Percentiles rank a stretch among this genome's conserved stretches.
Evolutionary conservation across 176 grass and related monocot species (phyloP).

Genomic region (Tillandsia fasciculata): DNA sequence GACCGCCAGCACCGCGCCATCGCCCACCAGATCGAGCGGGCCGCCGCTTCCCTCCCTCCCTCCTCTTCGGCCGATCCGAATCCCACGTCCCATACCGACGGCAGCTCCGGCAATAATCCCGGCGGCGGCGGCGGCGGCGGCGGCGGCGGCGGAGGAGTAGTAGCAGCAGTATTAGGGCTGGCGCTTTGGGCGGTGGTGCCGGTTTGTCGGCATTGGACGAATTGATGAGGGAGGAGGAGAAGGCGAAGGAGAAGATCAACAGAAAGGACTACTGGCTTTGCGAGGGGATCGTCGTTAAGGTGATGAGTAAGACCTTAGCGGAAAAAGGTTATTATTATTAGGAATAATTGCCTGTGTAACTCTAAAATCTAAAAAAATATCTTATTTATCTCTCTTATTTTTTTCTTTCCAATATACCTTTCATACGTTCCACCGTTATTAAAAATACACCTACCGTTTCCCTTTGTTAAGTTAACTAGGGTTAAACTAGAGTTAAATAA

Average conservation of each 20-base stretch:
- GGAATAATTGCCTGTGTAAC: no score
- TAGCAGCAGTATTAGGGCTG: slow-evolving; percentile 19
- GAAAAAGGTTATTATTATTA: slow-evolving; percentile 89
- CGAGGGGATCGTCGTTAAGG: slow-evolving; percentile 73
- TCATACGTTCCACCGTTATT: no score
- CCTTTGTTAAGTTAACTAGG: no score
- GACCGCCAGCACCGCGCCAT: slow-evolving; percentile 77
- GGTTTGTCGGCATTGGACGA: slow-evolving; percentile 61
- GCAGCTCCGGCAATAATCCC: slow-evolving; percentile 1
- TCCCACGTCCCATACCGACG: neutral
- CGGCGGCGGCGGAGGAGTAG: slow-evolving; percentile 3
- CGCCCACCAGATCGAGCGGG: slow-evolving; percentile 69
- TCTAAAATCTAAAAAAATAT: no score
- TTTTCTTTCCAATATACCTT: no score
- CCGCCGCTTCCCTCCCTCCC: slow-evolving; percentile 3
- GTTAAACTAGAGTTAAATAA: no score
- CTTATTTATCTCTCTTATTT: no score
- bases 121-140: neutral
- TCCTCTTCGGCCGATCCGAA: neutral
- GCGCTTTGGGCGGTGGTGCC: slow-evolving; percentile 9
- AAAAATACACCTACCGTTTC: no score
- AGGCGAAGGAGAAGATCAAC: slow-evolving; percentile 75
- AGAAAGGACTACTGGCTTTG: slow-evolving; percentile 92
- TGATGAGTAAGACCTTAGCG: slow-evolving; percentile 74
- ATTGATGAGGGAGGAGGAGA: slow-evolving; percentile 91